Evolutionary conservation across 208 protist species (phyloP).

Genomic region (Acanthamoeba healyi): DNA sequence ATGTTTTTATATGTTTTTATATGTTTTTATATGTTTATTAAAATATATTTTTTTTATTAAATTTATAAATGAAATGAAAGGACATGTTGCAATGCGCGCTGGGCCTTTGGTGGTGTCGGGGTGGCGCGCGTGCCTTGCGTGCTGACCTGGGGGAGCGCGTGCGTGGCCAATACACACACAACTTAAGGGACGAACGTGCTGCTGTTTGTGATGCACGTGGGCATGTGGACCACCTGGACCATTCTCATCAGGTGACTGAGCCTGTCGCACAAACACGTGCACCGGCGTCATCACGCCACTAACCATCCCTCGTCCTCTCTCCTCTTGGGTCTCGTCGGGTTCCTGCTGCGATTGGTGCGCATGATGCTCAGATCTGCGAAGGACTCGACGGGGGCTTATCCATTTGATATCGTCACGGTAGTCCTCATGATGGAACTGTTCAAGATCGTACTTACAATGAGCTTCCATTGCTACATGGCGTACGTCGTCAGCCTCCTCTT

Average conservation of each 20-base stretch:
- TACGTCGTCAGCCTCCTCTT: neutral
- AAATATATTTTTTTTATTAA: no score
- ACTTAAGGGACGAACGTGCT: slow-evolving; percentile 31
- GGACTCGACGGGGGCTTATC: neutral
- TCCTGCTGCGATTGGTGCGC: neutral
- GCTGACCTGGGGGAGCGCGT: neutral
- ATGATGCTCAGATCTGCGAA: neutral
- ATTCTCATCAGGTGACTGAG: slow-evolving; percentile 25
- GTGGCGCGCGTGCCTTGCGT: no score
- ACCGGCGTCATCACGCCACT: neutral
- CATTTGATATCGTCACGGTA: slow-evolving; percentile 25
- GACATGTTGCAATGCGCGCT: no score
- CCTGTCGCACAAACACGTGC: neutral
- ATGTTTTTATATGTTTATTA: no score
- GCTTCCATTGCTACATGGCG: slow-evolving; percentile 51
- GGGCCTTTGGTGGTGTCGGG: no score
- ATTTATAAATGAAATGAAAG: no score
- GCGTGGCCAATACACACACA: no score
- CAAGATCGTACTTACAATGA: slow-evolving; percentile 38
- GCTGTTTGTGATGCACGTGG: slow-evolving; percentile 7
- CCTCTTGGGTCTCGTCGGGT: neutral
- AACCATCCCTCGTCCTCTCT: no score
- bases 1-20: no score
- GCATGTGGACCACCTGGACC: slow-evolving; percentile 33
- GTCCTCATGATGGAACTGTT: slow-evolving; percentile 52